Evolutionary conservation across 202 grass and related monocot genomes (phyloP).

Genomic region (Setaria viridis): DNA sequence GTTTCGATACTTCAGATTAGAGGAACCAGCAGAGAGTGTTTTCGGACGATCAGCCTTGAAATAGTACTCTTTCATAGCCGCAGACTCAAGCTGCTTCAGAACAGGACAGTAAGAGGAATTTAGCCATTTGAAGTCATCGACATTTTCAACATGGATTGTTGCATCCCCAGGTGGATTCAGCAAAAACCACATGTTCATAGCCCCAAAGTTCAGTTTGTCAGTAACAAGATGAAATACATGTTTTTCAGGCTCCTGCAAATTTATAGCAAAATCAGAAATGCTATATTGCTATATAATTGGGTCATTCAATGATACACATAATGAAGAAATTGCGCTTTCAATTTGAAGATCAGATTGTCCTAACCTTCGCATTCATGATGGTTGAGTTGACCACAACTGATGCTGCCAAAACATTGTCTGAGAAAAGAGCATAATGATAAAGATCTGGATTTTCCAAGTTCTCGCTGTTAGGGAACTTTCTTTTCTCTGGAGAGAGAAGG

Average conservation of each 20-base stretch:
- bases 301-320: background rate
- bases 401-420: slow-evolving; percentile 77
- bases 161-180: slow-evolving; percentile 69
- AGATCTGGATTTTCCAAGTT: slow-evolving; percentile 71
- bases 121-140: slow-evolving; percentile 71
- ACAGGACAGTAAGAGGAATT: slow-evolving; percentile 72
- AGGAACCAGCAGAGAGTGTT: slow-evolving; percentile 55
- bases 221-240: slow-evolving; percentile 80
- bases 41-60: slow-evolving; percentile 60
- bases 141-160: slow-evolving; percentile 74
- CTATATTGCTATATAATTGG: slow-evolving; percentile 2
- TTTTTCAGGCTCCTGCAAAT: slow-evolving; percentile 69
- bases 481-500: slow-evolving; percentile 69
- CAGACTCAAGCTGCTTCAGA: slow-evolving; percentile 64
- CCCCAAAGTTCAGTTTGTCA: slow-evolving; percentile 71
- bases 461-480: slow-evolving; percentile 63
- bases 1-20: slow-evolving; percentile 66
- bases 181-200: slow-evolving; percentile 83
- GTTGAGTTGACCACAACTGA: slow-evolving; percentile 78
- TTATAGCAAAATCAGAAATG: background rate
- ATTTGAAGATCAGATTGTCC: slow-evolving; percentile 17
- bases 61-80: slow-evolving; percentile 72
- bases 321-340: slow-evolving; percentile 27
- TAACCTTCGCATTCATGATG: slow-evolving; percentile 66
- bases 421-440: slow-evolving; percentile 78